Base-by-base conservation (phyloP, 179 eudicot species). In the Silene vulgaris region DNA sequence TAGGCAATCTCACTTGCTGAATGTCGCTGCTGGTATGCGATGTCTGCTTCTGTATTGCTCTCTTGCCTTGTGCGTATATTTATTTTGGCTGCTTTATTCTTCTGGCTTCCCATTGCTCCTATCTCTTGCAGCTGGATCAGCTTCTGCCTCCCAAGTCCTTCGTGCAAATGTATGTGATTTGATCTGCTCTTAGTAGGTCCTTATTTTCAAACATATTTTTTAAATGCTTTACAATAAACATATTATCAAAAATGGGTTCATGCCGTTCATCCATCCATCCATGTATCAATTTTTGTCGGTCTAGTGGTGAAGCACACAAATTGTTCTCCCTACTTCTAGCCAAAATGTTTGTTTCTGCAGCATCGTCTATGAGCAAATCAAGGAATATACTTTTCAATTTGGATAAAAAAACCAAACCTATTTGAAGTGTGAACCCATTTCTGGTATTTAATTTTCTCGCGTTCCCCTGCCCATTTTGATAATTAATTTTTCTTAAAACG, bases 21-120 rank as follows among this genome's bases (percentile, higher is more conserved):
- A 89, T 71, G 89, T 90, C 74, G 90, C 96, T 80, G 85, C 98
- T 81, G 98, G 99, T 96, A 93, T 87, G 87, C 87, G 72, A 75
- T 80, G 81, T 85, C 89, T 86, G 86, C 77, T 85, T 77, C 88
- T 89, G 84, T 84, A 70, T 80, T 82, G 82, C 88, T 84, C 85
- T 87, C 87, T 90, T 86, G 84, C 88, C 81, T 85, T 91, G 80
- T 89, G 85, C 83, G 80, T 89, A 76, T 87, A 86, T 82, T 87
- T 88, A 81, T 84, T 88, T 78, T 84, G 92, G 92, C 84, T 89
- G 77, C 90, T 88, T 89, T 89, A 84, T 72, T 86, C 89, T 85
- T 86, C 83, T 85, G 91, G 87, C 85, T 87, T 92, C 82, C 85
- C 86, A 65, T 87, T 89, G 87, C 74, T 87, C 84, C 86, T 88